Percentiles rank a stretch among this genome's conserved stretches.
phyloP scores from a whole-genome alignment of 2,329 filamentous ascomycete genomes.

The Calycina herbarum region DNA sequence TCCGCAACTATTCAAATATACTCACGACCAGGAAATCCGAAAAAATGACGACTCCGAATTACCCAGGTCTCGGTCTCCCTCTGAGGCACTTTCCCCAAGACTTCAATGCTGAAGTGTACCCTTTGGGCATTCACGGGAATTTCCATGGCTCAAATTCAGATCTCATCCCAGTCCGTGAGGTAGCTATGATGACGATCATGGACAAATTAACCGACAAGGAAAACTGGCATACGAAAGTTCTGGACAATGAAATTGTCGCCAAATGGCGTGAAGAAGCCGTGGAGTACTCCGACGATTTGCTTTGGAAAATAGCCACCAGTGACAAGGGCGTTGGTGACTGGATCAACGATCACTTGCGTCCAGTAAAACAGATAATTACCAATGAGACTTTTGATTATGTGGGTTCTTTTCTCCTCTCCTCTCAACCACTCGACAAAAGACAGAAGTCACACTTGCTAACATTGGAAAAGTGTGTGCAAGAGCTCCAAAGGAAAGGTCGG shows the following conservation, averaged over 20 bases:
- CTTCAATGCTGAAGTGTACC: too few species aligned
- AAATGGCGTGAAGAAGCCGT: constrained; percentile 26
- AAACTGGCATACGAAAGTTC: constrained; percentile 22
- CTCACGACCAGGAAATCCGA: too few species aligned
- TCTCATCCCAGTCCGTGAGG: constrained; percentile 17
- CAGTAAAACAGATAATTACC: not conserved
- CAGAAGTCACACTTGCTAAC: not conserved
- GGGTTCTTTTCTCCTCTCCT: not conserved
- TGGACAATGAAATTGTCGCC: constrained; percentile 23
- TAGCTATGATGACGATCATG: constrained; percentile 28
- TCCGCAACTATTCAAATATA: too few species aligned
- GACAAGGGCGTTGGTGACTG: not conserved
- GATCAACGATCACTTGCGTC: not conserved
- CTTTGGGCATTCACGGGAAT: too few species aligned
- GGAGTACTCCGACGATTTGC: constrained; percentile 3
- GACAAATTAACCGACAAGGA: constrained; percentile 26
- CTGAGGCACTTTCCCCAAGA: too few species aligned
- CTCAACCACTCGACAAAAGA: too few species aligned
- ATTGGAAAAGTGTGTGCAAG: constrained; percentile 6
- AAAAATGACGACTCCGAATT: too few species aligned
- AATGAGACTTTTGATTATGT: constrained; percentile 11
- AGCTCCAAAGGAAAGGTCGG: constrained; percentile 9
- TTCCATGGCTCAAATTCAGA: too few species aligned
- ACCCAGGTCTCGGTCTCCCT: too few species aligned
- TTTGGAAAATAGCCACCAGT: constrained; percentile 9